Conservation (phyloP, 371 early-diverging fungal genomes). For the Rhizopus microsporus region DNA sequence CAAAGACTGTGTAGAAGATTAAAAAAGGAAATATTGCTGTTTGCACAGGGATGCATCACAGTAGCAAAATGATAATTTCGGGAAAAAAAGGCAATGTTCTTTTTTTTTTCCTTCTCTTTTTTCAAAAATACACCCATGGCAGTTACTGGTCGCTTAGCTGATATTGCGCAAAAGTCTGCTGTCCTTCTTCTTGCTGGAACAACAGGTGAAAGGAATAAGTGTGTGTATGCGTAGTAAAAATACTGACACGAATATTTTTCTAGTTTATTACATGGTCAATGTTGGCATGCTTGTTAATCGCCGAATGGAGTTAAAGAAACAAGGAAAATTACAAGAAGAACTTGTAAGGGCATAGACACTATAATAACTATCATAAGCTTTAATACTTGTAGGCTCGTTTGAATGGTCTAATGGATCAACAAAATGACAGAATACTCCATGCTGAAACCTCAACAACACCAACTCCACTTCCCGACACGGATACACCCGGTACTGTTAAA, state of each 20-base stretch:
- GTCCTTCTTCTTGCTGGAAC: constrained; percentile 51
- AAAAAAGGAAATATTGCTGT: background rate
- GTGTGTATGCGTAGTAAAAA: background rate
- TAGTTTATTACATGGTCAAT: constrained; percentile 82
- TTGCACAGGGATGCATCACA: background rate
- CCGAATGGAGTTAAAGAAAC: constrained; percentile 48
- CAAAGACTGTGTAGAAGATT: background rate
- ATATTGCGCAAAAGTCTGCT: constrained; percentile 51
- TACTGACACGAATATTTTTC: background rate
- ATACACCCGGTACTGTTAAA: constrained; percentile 32
- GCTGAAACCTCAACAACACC: constrained; percentile 49
- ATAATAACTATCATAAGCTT: background rate
- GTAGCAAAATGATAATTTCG: no score
- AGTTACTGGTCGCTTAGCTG: constrained; percentile 41
- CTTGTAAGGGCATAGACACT: constrained; percentile 30
- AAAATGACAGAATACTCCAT: constrained; percentile 28
- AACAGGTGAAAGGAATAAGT: constrained; percentile 29
- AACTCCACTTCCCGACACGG: constrained; percentile 36
- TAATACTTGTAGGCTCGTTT: constrained; percentile 28
- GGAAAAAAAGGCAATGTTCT: background rate
- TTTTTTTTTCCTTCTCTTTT: constrained; percentile 13
- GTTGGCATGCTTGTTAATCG: constrained; percentile 69
- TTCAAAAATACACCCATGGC: constrained; percentile 26
- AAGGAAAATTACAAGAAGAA: constrained; percentile 52
- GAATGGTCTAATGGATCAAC: constrained; percentile 20